phyloP scores from a whole-genome alignment of 2,329 filamentous ascomycete species.

The Phialophora expanda region DNA sequence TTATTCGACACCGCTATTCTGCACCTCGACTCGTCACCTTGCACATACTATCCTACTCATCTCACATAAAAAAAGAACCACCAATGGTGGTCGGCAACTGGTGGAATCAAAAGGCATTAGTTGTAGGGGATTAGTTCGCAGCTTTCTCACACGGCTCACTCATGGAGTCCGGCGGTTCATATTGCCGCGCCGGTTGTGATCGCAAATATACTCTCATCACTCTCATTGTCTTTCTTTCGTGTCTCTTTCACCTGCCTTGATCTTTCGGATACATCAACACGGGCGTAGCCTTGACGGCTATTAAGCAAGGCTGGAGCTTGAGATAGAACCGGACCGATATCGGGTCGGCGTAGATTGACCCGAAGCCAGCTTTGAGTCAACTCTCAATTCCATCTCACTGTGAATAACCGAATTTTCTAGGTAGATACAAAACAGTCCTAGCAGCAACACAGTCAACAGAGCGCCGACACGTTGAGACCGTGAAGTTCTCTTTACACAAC shows the following conservation, averaged over 20 bases:
- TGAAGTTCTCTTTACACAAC: background rate
- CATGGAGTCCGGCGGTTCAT: background rate
- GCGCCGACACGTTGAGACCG: background rate
- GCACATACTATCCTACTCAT: constrained; percentile 15
- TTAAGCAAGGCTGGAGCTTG: background rate
- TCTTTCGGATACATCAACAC: background rate
- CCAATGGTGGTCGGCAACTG: too few relatives aligned
- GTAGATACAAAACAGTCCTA: background rate
- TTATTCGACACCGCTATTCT: background rate
- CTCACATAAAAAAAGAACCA: background rate
- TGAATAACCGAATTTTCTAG: background rate
- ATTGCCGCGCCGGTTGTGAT: background rate
- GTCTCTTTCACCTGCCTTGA: background rate
- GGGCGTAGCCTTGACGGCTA: background rate
- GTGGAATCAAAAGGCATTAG: background rate
- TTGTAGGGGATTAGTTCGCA: background rate
- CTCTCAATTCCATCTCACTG: background rate
- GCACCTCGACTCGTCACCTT: background rate
- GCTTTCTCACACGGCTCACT: background rate
- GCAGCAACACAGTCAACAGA: background rate
- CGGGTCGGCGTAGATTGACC: constrained; percentile 19
- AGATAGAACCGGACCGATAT: constrained; percentile 13
- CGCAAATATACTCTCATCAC: background rate
- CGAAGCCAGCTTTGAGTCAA: constrained; percentile 15
- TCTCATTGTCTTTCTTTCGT: background rate